These are phyloP conservation scores for Fusarium tjaetaba DNA, from an alignment of 2,329 filamentous ascomycete genomes.

Conservation along the genomic window DNA sequence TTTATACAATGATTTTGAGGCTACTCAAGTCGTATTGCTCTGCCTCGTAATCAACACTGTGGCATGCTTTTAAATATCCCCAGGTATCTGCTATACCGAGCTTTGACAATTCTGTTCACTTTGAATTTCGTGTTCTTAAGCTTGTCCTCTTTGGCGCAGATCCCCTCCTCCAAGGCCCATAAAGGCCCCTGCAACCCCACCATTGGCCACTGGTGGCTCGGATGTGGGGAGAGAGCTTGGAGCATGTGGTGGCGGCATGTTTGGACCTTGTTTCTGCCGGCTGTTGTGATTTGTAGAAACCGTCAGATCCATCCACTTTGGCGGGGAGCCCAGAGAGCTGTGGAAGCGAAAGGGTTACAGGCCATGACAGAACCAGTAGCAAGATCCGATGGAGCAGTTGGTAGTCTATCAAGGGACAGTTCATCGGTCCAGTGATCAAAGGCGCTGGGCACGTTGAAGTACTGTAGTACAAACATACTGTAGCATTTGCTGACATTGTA, in stretches of 20 bases:
- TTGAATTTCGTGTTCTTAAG: slow-evolving; percentile 16
- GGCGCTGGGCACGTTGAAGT: not conserved
- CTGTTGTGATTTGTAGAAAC: slow-evolving; percentile 40
- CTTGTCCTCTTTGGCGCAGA: slow-evolving; percentile 22
- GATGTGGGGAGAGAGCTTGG: slow-evolving; percentile 43
- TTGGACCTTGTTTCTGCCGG: slow-evolving; percentile 29
- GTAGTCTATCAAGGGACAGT: not conserved
- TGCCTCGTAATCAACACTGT: not conserved
- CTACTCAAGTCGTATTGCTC: not conserved
- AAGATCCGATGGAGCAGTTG: slow-evolving; percentile 7
- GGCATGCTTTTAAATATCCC: slow-evolving; percentile 1
- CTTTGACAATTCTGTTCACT: slow-evolving; percentile 5
- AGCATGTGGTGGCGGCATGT: slow-evolving; percentile 28
- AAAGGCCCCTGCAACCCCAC: not conserved
- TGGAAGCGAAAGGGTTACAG: slow-evolving; percentile 27
- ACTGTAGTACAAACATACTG: not conserved
- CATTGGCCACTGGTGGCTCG: slow-evolving; percentile 39
- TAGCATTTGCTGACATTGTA: not conserved
- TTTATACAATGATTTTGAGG: not conserved
- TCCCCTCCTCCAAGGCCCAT: slow-evolving; percentile 15
- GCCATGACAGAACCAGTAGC: slow-evolving; percentile 20
- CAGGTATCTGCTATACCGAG: not conserved
- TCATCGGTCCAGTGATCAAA: not conserved
- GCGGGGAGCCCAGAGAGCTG: slow-evolving; percentile 22
- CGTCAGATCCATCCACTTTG: slow-evolving; percentile 36